Evolutionary conservation across 2,329 filamentous ascomycete genomes (phyloP).

Genomic region (Trichoderma afroharzianum): DNA sequence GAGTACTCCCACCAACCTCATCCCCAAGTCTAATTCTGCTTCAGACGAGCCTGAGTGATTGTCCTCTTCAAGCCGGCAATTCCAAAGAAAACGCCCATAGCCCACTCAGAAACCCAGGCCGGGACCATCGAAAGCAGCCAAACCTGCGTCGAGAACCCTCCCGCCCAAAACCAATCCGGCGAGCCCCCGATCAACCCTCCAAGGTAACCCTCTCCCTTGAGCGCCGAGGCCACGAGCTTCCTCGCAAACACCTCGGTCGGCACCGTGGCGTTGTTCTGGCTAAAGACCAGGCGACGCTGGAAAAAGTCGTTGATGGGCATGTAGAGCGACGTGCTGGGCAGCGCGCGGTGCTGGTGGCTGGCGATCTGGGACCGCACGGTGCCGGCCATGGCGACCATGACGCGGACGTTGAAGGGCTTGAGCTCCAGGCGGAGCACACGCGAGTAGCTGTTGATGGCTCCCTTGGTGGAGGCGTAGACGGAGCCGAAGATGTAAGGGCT

Average conservation of each 20-base stretch:
- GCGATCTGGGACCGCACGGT: slow-evolving; percentile 52
- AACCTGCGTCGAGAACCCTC: slow-evolving; percentile 29
- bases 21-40: slow-evolving; percentile 20
- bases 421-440: slow-evolving; percentile 53
- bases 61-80: slow-evolving; percentile 25
- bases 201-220: slow-evolving; percentile 37
- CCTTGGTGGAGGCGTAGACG: slow-evolving; percentile 55
- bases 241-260: slow-evolving; percentile 42
- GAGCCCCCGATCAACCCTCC: slow-evolving; percentile 32
- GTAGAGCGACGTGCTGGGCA: slow-evolving; percentile 48
- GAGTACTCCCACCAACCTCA: background rate
- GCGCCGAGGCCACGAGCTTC: slow-evolving; percentile 40
- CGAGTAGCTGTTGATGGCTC: slow-evolving; percentile 50
- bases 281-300: slow-evolving; percentile 43
- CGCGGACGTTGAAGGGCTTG: slow-evolving; percentile 51
- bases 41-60: slow-evolving; percentile 12
- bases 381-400: slow-evolving; percentile 55
- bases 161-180: slow-evolving; percentile 35
- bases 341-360: slow-evolving; percentile 35
- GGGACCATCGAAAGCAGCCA: slow-evolving; percentile 29
- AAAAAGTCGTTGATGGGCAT: slow-evolving; percentile 44
- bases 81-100: slow-evolving; percentile 29
- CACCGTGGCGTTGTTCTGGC: slow-evolving; percentile 46
- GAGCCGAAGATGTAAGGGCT: slow-evolving; percentile 52
- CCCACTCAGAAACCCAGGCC: slow-evolving; percentile 29